Evolutionary conservation across 163 green algal genomes (phyloP).

Genomic region (Scenedesmus sp.): DNA sequence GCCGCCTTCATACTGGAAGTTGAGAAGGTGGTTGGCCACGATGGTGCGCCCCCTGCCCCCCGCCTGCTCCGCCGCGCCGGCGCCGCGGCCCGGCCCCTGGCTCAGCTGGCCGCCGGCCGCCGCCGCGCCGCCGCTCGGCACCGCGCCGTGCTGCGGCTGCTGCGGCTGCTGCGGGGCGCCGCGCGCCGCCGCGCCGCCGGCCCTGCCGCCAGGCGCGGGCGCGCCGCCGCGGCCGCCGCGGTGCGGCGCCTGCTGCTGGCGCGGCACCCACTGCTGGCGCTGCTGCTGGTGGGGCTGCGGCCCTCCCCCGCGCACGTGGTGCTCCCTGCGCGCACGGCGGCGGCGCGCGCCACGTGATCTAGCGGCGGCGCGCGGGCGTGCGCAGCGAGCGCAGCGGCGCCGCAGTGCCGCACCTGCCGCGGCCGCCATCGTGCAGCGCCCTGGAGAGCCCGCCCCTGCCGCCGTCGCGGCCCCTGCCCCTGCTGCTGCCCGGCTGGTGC

Average conservation of each 20-base stretch:
- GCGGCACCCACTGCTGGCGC: background rate
- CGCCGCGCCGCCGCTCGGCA: background rate
- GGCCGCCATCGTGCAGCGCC: conserved; percentile 6
- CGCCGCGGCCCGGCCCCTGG: background rate
- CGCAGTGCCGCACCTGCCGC: too few relatives aligned
- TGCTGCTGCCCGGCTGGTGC: background rate
- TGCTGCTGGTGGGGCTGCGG: conserved; percentile 22
- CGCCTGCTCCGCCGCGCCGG: too few relatives aligned
- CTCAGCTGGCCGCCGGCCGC: background rate
- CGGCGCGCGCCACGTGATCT: background rate
- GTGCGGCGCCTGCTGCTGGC: conserved; percentile 16
- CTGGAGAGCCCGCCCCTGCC: conserved; percentile 12
- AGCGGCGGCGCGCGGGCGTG: too few relatives aligned
- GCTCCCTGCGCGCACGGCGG: background rate
- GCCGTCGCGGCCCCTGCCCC: conserved; percentile 1
- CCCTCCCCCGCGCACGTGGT: too few relatives aligned
- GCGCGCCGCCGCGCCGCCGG: conserved; percentile 1
- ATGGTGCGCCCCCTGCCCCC: conserved; percentile 19
- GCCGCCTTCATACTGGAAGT: conserved; percentile 66
- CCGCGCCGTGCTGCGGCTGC: conserved; percentile 15
- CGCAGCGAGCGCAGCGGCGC: too few relatives aligned
- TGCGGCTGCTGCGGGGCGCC: background rate
- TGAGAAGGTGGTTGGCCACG: conserved; percentile 70
- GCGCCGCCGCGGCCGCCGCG: background rate
- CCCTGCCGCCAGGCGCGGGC: background rate